A percentile compares a stretch with the other conserved stretches of the same genome.
These are phyloP conservation scores for Chalciporus piperatoides DNA, from an alignment of 1,284 basidiomycete genomes.

Conservation along the genomic window DNA sequence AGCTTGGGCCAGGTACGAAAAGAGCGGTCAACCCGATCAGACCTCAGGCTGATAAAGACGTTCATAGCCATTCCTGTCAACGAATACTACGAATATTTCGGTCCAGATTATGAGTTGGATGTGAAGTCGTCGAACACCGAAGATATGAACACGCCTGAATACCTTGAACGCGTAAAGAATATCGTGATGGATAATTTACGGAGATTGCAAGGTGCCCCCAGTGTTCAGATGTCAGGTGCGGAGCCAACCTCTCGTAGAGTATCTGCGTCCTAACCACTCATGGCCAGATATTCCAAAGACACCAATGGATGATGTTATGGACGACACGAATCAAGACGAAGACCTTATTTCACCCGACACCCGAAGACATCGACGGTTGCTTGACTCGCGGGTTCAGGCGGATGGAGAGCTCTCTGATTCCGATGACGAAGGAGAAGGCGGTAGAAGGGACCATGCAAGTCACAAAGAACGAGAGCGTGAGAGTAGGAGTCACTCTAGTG, in stretches of 20 bases:
- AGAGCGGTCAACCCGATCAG: not conserved
- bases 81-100: constrained; percentile 99
- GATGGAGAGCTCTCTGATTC: constrained; percentile 83
- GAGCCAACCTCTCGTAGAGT: constrained; percentile 5
- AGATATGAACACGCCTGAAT: constrained; percentile 91
- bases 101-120: constrained; percentile 96
- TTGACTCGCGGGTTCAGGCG: constrained; percentile 70
- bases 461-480: constrained; percentile 52
- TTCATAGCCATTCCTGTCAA: constrained; percentile 88
- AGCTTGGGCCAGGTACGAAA: constrained; percentile 75
- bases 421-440: constrained; percentile 83
- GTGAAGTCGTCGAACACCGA: constrained; percentile 96
- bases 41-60: constrained; percentile 9
- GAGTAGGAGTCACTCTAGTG: constrained; percentile 36
- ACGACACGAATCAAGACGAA: constrained; percentile 78
- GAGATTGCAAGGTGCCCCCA: constrained; percentile 81
- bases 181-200: constrained; percentile 91
- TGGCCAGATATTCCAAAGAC: constrained; percentile 69
- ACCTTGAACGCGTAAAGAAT: constrained; percentile 89
- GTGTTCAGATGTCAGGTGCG: constrained; percentile 83
- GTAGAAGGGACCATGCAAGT: constrained; percentile 60
- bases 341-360: constrained; percentile 75
- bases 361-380: constrained; percentile 66
- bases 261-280: not conserved
- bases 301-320: constrained; percentile 73